Evolutionary conservation across 139 green algal genomes (phyloP).

Genomic region (Bryopsis sp.): DNA sequence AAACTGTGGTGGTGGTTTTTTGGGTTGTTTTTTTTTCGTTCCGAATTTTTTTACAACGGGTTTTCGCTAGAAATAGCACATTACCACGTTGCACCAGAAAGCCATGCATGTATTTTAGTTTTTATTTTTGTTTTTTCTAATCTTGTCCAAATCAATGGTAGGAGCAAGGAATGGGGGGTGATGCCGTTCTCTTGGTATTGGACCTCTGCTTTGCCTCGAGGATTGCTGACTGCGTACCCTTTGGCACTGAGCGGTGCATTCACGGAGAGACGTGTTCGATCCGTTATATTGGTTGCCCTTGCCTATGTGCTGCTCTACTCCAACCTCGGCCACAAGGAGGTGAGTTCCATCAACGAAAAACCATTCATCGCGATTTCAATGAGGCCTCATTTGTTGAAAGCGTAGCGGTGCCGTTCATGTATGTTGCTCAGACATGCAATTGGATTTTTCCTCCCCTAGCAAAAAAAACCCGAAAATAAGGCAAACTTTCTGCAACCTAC

Average conservation of each 20-base stretch:
- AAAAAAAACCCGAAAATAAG: too few relatives aligned
- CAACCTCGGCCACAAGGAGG: constrained; percentile 64
- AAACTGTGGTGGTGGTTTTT: too few relatives aligned
- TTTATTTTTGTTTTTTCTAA: too few relatives aligned
- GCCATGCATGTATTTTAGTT: too few relatives aligned
- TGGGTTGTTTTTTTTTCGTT: too few relatives aligned
- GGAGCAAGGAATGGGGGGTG: constrained; percentile 66
- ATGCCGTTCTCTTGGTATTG: constrained; percentile 61
- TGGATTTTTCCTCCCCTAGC: neutral
- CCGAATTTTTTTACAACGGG: too few relatives aligned
- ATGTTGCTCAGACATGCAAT: neutral
- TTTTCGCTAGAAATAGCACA: too few relatives aligned
- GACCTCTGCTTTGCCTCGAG: constrained; percentile 49
- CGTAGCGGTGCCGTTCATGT: neutral
- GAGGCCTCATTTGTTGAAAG: too few relatives aligned
- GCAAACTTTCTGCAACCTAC: too few relatives aligned
- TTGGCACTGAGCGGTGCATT: constrained; percentile 36
- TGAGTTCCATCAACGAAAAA: constrained; percentile 11
- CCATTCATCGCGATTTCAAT: neutral
- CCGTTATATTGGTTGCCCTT: constrained; percentile 18
- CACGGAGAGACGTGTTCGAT: constrained; percentile 28
- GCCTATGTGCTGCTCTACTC: constrained; percentile 67
- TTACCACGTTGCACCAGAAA: too few relatives aligned
- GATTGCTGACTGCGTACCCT: constrained; percentile 34
- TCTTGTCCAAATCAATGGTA: constrained; percentile 17